phyloP scores from a whole-genome alignment of 148 eudicot species.

The Silene latifolia region DNA sequence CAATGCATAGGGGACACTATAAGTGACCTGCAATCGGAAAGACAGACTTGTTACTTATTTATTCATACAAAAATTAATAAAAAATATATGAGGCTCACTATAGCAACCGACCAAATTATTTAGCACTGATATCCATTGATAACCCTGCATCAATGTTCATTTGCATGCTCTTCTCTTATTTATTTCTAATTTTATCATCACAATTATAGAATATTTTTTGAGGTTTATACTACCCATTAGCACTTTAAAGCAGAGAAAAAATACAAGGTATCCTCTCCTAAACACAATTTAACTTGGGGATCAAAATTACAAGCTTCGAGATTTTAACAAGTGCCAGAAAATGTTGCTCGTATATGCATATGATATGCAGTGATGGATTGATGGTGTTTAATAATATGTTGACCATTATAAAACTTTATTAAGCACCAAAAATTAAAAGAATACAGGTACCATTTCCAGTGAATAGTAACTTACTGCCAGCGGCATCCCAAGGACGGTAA shows the following conservation, averaged over 20 bases:
- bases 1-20: slow-evolving; percentile 95
- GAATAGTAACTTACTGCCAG: slow-evolving; percentile 68
- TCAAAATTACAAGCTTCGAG: too few relatives aligned
- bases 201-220: too few relatives aligned
- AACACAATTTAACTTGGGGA: too few relatives aligned
- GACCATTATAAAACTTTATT: not conserved
- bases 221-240: too few relatives aligned
- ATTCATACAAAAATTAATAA: not conserved
- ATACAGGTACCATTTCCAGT: not conserved
- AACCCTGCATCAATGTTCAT: too few relatives aligned
- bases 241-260: too few relatives aligned
- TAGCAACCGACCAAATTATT: too few relatives aligned
- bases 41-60: not conserved
- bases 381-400: not conserved
- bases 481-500: slow-evolving; percentile 86
- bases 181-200: too few relatives aligned
- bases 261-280: too few relatives aligned
- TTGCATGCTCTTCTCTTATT: too few relatives aligned
- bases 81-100: too few relatives aligned
- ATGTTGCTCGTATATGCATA: not conserved
- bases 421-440: not conserved
- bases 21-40: slow-evolving; percentile 74
- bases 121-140: too few relatives aligned
- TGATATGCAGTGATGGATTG: not conserved
- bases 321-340: not conserved